Conservation (phyloP, 805 yeast species). For the Pichia cabralensis region DNA sequence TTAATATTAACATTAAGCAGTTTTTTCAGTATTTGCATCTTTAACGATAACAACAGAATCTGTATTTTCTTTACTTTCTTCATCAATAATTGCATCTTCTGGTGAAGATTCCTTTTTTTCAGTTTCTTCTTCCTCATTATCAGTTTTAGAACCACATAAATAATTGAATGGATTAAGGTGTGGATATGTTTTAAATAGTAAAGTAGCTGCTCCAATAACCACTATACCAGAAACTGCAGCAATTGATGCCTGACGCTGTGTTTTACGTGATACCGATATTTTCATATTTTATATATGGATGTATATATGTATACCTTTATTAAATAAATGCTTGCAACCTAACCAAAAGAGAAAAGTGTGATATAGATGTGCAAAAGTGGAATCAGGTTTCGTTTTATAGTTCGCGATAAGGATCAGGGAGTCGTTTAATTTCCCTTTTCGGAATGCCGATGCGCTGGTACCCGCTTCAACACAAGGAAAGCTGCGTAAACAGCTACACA, state of each 20-base stretch:
- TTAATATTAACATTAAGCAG: too few relatives aligned
- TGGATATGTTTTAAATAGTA: conserved; percentile 40
- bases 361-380: too few relatives aligned
- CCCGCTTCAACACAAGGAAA: too few relatives aligned
- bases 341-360: background rate
- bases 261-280: conserved; percentile 8
- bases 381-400: too few relatives aligned
- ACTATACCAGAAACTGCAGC: conserved; percentile 36
- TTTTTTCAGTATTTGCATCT: too few relatives aligned
- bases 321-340: background rate
- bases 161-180: conserved; percentile 27
- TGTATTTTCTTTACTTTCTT: background rate
- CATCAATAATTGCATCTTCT: conserved; percentile 3
- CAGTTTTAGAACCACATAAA: too few relatives aligned
- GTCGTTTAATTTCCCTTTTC: too few relatives aligned
- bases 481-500: too few relatives aligned
- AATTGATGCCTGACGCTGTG: conserved; percentile 22
- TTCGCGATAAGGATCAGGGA: too few relatives aligned
- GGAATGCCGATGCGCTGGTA: too few relatives aligned
- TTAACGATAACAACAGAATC: too few relatives aligned
- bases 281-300: background rate
- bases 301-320: too few relatives aligned
- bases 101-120: conserved; percentile 17
- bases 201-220: conserved; percentile 31
- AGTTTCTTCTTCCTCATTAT: conserved; percentile 10